These are phyloP conservation scores for Mortierella sp. DNA, from an alignment of 371 early-diverging fungal species.

Conservation along the genomic window DNA sequence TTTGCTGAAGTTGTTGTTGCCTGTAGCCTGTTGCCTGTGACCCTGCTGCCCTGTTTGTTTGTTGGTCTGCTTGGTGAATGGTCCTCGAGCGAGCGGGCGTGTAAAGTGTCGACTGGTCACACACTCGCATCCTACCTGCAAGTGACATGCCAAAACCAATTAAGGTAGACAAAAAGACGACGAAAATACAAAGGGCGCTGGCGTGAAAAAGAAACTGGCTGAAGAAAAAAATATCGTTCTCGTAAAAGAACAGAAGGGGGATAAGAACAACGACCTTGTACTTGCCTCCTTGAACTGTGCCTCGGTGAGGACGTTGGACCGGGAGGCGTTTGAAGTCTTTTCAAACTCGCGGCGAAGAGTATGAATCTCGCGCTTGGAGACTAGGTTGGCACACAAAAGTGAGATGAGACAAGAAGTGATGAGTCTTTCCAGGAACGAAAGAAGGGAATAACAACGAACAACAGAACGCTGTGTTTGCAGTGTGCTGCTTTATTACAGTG, in stretches of 20 bases:
- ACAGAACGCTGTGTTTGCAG: not conserved
- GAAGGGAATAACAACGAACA: conserved; percentile 1
- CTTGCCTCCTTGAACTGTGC: conserved; percentile 81
- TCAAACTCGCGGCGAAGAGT: conserved; percentile 76
- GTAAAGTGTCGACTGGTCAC: not conserved
- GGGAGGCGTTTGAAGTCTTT: conserved; percentile 63
- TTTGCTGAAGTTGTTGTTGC: not conserved
- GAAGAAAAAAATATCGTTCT: not conserved
- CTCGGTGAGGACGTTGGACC: conserved; percentile 72
- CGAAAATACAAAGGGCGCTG: not conserved
- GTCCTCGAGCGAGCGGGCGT: not conserved
- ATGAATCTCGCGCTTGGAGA: conserved; percentile 77
- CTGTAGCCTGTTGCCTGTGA: too few relatives aligned
- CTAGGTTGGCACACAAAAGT: conserved; percentile 49
- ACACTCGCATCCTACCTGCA: not conserved
- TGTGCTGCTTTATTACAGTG: conserved; percentile 60
- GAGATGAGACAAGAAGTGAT: not conserved
- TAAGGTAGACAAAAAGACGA: not conserved
- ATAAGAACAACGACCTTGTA: too few relatives aligned
- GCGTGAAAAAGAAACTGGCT: not conserved
- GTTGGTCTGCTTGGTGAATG: not conserved
- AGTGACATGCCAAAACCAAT: not conserved
- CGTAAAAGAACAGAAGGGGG: not conserved
- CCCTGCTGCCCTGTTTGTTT: not conserved
- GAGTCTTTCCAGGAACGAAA: not conserved